Base-by-base conservation (phyloP, 1,139 yeast genomes). In the Hansenula sp. region DNA sequence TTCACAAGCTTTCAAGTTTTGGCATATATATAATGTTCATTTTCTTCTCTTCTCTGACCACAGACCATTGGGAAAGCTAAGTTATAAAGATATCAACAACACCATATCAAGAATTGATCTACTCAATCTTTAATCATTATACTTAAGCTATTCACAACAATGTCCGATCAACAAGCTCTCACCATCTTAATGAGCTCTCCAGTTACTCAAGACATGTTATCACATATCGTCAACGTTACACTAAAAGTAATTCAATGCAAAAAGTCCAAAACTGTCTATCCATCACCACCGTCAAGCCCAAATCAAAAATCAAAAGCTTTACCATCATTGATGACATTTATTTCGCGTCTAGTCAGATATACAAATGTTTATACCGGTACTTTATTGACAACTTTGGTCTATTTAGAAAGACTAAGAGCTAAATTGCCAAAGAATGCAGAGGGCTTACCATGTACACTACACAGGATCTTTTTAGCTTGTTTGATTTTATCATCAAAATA, bases 361-460 rank as follows among this genome's bases (percentile, higher is more conserved):
- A 81, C 91, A 34, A 82, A 84, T 58, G 88, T 84, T 19, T 81
- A 84, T 64, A 81, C 90, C 9, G 89, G 90, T 24, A 84, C 91
- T 12, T 71, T 85, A 53, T 75, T 85, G 77, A 76, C 89, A 17
- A 81, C 91, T 3, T 73, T 81, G 50, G 81, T 84, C 34, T 84
- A 82, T 60, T 71, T 85, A 62, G 76, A 81, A 54, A 72, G 79
- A 54, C 68, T 85, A 53, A 76, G 78, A 61, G 51, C 71, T 43
- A 79, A 74, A 54, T 69, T 84, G 45, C 91, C 93, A 37, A 68
- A 70, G 47, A 84, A 82, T 51, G 87, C 91, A 30, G 82, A 79
- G 55, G 93, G 93, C 29, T 55, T 83, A 50, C 86, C 90, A 29
- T 83, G 89, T 52, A 84, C 94, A 2, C 74, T 88, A 59, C 93